Evolutionary conservation across 106 monocot genomes (phyloP), one percentile per base, ranked within the genome.

Genomic region (Amphibolis antarctica): DNA sequence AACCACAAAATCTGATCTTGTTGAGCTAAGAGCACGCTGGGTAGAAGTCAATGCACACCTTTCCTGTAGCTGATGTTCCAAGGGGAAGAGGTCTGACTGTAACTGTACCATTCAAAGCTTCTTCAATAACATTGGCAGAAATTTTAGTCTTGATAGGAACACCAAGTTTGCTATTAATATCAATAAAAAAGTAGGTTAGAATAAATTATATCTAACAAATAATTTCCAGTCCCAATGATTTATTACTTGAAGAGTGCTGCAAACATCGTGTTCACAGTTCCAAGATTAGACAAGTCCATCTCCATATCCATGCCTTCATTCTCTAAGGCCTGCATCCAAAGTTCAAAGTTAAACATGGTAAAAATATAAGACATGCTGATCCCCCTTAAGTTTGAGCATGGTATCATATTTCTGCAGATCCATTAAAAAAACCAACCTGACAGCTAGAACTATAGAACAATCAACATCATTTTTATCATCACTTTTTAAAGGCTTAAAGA

Each of bases 251-350:
- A 96, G 18, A 96, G 59, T 60, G 94, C 94, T 61, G 89, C 94
- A 78, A 96, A 96, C 79, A 96, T 75, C 42, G 94, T 96, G 62
- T 90, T 96, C 9, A 90, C 84, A 61, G 94, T 96, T 63, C 94
- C 83, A 46, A 96, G 83, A 65, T 90, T 96, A 19, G 94, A 96
- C 66, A 96, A 81, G 67, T 96, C 94, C 74, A 96, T 96, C 69
- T 96, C 94, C 86, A 89, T 96, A 77, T 96, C 86, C 81, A 86
- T 84, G 28, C 79, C 89, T 49, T 86, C 94, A 68, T 25, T 74
- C 28, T 96, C 94, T 60, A 96, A 66, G 65, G 89, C 89, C 89
- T 94, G 53, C 17, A 63, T 23, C 10, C 15, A 12, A 14, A 49
- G 48, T 14, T 17, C n/a, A 17, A 3, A 49, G n/a, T n/a, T n/a